A percentile compares a stretch with the other conserved stretches of the same genome.
Evolutionary conservation across 2,329 filamentous ascomycete genomes (phyloP).

Genomic region (Apiospora saccharicola): DNA sequence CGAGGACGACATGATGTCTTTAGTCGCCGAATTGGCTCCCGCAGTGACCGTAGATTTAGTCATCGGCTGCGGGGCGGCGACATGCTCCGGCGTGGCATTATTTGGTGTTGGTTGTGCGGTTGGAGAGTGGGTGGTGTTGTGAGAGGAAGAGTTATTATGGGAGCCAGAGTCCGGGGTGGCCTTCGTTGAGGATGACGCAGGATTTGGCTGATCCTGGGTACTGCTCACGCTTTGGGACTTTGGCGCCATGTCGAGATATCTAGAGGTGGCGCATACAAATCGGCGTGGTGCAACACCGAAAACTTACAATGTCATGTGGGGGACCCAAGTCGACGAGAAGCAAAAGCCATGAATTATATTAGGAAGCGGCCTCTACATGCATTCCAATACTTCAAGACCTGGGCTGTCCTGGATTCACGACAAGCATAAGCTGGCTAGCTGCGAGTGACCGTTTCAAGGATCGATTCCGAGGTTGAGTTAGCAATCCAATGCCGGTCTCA

Average conservation of each 20-base stretch:
- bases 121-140: constrained; percentile 39
- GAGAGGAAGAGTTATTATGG: constrained; percentile 41
- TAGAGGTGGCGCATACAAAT: constrained; percentile 44
- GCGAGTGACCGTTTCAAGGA: constrained; percentile 16
- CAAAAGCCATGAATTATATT: constrained; percentile 39
- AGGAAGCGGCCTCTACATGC: constrained; percentile 17
- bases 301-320: constrained; percentile 28
- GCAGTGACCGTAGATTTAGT: constrained; percentile 53
- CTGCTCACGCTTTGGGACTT: constrained; percentile 40
- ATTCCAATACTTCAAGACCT: constrained; percentile 19
- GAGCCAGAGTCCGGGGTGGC: constrained; percentile 39
- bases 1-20: constrained; percentile 63
- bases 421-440: constrained; percentile 10
- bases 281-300: constrained; percentile 41
- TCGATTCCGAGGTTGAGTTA: constrained; percentile 8
- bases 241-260: constrained; percentile 46
- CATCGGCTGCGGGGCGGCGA: constrained; percentile 53
- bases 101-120: constrained; percentile 36
- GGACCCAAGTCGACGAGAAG: constrained; percentile 30
- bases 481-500: constrained; percentile 19
- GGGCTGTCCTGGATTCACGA: constrained; percentile 21
- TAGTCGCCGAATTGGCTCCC: constrained; percentile 54
- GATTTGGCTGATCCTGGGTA: constrained; percentile 44
- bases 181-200: constrained; percentile 44
- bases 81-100: constrained; percentile 39